Evolutionary conservation across 257 asterid genomes (phyloP).

Genomic region (Solanum habrochaites): DNA sequence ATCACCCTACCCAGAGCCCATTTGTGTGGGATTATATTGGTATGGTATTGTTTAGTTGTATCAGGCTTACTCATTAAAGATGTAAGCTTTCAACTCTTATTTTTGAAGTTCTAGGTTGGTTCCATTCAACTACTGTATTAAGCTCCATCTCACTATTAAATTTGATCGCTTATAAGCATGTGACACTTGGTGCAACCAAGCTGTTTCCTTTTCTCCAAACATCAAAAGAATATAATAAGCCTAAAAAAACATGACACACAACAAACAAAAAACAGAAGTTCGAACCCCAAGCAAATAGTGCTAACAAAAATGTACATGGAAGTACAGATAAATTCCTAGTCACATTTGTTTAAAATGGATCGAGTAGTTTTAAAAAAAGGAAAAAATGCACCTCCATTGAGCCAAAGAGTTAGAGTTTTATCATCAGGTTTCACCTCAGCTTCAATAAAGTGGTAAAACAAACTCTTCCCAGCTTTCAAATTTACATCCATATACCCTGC

Average conservation of each 20-base stretch:
- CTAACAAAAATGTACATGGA: not conserved
- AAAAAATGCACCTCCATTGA: slow-evolving; percentile 65
- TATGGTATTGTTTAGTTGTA: not conserved
- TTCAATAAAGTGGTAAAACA: slow-evolving; percentile 88
- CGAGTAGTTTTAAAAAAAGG: not conserved
- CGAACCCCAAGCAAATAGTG: not conserved
- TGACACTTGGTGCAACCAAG: not conserved
- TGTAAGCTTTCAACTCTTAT: not conserved
- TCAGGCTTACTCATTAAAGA: not conserved
- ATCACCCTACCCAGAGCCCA: not conserved
- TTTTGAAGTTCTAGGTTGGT: not conserved
- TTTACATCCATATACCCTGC: slow-evolving; percentile 88
- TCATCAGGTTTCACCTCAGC: slow-evolving; percentile 55
- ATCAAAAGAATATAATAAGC: not conserved
- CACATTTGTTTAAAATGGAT: not conserved
- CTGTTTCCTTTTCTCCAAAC: not conserved
- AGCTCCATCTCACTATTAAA: not conserved
- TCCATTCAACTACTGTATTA: not conserved
- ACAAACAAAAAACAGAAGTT: not conserved
- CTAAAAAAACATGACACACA: not conserved
- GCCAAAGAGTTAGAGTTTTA: slow-evolving; percentile 68
- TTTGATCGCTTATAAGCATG: not conserved
- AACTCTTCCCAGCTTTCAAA: slow-evolving; percentile 64
- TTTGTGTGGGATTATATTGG: too few species aligned
- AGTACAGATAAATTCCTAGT: not conserved